A percentile compares a stretch with the other conserved stretches of the same genome.
Evolutionary conservation across 2,329 filamentous ascomycete genomes (phyloP).

Genomic region (Volutella citrinella): DNA sequence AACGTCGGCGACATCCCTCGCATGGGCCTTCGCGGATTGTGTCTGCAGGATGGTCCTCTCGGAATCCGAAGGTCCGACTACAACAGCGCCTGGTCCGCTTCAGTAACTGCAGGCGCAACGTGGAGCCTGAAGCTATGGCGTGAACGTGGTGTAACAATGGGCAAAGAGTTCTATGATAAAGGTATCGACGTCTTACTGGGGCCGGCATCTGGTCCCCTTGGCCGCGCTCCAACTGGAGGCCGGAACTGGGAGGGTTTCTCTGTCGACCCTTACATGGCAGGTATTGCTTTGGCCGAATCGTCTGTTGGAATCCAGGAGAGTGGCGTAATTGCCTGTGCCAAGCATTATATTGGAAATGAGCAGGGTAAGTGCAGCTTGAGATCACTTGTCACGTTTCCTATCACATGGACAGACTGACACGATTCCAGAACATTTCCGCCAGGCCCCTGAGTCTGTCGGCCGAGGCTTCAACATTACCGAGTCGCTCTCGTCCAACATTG

Average conservation of each 20-base stretch:
- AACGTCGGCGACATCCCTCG: constrained; percentile 69
- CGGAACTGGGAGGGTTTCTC: constrained; percentile 67
- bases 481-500: constrained; percentile 57
- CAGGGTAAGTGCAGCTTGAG: constrained; percentile 50
- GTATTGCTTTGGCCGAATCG: constrained; percentile 67
- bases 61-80: constrained; percentile 77
- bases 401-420: too few species aligned
- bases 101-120: constrained; percentile 77
- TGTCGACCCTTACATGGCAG: constrained; percentile 72
- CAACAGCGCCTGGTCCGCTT: constrained; percentile 76
- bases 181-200: constrained; percentile 70
- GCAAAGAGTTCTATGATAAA: constrained; percentile 67
- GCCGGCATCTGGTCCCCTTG: constrained; percentile 46
- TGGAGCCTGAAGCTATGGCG: constrained; percentile 71
- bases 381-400: too few species aligned
- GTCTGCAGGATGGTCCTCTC: constrained; percentile 81
- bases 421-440: constrained; percentile 64
- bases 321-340: constrained; percentile 79
- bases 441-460: constrained; percentile 51
- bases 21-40: constrained; percentile 69
- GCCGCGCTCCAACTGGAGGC: constrained; percentile 43
- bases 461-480: constrained; percentile 61
- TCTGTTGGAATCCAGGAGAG: constrained; percentile 78
- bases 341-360: constrained; percentile 73
- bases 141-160: constrained; percentile 46